Conservation (phyloP, 2,329 filamentous ascomycete genomes). For the Fusarium sp. region DNA sequence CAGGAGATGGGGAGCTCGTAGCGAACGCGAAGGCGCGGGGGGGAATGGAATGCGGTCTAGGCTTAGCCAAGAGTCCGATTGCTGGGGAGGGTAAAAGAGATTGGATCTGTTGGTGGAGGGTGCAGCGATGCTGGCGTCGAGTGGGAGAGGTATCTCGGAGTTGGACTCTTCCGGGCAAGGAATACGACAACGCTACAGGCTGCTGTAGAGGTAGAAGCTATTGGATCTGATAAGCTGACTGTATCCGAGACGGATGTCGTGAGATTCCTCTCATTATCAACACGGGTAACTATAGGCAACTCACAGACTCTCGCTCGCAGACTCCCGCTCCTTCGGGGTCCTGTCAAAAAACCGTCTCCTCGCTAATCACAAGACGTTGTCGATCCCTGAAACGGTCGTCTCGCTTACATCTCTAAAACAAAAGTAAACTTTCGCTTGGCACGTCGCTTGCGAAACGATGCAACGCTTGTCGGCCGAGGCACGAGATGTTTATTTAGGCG, state of each 20-base stretch:
- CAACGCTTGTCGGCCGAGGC: conserved; percentile 30
- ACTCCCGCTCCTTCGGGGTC: not conserved
- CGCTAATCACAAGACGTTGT: conserved; percentile 30
- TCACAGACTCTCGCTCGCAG: too few relatives aligned
- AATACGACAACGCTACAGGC: not conserved
- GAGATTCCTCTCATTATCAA: not conserved
- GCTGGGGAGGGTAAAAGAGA: conserved; percentile 21
- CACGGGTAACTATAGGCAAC: not conserved
- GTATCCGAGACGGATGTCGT: not conserved
- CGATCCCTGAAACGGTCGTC: conserved; percentile 8
- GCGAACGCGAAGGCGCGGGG: conserved; percentile 38
- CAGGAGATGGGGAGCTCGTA: conserved; percentile 18
- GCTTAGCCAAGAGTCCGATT: conserved; percentile 8
- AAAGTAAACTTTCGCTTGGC: conserved; percentile 8
- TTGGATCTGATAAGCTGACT: too few relatives aligned
- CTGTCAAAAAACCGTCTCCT: conserved; percentile 12
- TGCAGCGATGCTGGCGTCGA: conserved; percentile 24
- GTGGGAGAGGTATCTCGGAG: conserved; percentile 24
- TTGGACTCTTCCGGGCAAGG: conserved; percentile 23
- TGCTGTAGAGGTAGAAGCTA: too few relatives aligned
- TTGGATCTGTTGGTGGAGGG: conserved; percentile 6
- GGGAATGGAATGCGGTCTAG: conserved; percentile 6
- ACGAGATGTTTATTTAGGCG: not conserved
- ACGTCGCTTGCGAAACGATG: conserved; percentile 45
- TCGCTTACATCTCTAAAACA: conserved; percentile 15